Base-by-base conservation (phyloP, 305 asterid species). In the Striga hermonthica region DNA sequence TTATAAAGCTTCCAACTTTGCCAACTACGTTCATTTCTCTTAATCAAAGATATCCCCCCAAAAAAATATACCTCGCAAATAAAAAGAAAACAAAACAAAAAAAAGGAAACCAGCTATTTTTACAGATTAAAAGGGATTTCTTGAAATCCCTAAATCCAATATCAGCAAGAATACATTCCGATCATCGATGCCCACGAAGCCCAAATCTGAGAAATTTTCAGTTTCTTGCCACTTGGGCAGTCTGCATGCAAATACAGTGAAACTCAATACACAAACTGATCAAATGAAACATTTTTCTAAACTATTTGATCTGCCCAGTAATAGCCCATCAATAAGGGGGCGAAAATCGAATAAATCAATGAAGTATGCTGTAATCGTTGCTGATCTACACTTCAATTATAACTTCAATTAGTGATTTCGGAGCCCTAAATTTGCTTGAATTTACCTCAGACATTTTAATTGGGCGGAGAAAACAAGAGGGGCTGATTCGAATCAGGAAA, bases 21-120 rank as follows among this genome's bases (percentile, higher is more conserved):
- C 95, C 93, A 52, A 91, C 95, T 69, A 90, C 87, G 78, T 84
- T 86, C 97, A 91, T 91, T 72, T 75, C 73, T 64, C 69, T 70
- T 31, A 62, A 60, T 70, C 72, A 49, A 64, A 55, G 49, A 53
- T 54, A 16, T 54, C 15, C 3, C 7, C 22, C 37, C 50, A 41
- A 41, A 41, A 41, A 7, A n/a, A n/a, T n/a, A n/a, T n/a, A n/a
- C n/a, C n/a, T n/a, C n/a, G n/a, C n/a, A n/a, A n/a, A n/a, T n/a
- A n/a, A n/a, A n/a, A n/a, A n/a, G n/a, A n/a, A n/a, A n/a, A n/a
- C n/a, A n/a, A n/a, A n/a, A n/a, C n/a, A n/a, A n/a, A n/a, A n/a
- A n/a, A n/a, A n/a, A n/a, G 0, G 8, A 39, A 39, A 1, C 8
- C 44, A 55, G 38, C 15, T 56, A 66, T 53, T 31, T 55, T 52